These are phyloP conservation scores for Sporobolomyces phaffii DNA, from an alignment of 768 basidiomycete genomes.

Conservation along the genomic window DNA sequence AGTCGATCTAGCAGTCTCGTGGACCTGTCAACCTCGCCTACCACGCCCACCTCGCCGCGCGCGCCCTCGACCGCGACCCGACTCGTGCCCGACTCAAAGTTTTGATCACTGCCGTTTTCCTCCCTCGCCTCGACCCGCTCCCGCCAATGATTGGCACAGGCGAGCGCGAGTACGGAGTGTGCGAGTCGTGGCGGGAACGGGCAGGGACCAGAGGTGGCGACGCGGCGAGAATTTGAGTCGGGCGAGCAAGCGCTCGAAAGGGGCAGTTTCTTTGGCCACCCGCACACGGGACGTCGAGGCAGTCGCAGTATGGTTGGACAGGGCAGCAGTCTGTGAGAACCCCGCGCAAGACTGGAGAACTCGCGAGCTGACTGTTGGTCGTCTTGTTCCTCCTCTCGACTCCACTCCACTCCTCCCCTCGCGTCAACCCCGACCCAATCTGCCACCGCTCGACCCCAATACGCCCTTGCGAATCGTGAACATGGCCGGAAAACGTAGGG, in stretches of 20 bases:
- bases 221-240: no score
- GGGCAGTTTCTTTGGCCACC: no score
- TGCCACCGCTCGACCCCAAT: no score
- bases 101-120: conserved; percentile 2
- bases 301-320: no score
- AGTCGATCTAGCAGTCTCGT: not conserved
- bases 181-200: not conserved
- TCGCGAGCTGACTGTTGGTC: not conserved
- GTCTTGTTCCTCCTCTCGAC: not conserved
- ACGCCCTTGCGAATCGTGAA: no score
- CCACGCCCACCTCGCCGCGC: not conserved
- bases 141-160: not conserved
- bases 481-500: conserved; percentile 14
- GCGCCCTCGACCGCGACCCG: not conserved
- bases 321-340: not conserved
- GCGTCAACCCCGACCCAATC: no score
- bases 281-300: no score
- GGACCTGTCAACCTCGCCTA: not conserved
- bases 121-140: not conserved
- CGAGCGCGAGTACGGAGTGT: not conserved
- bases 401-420: not conserved
- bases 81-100: not conserved
- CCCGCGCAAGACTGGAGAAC: not conserved
- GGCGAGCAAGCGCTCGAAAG: no score
- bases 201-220: not conserved